A percentile compares a stretch with the other conserved stretches of the same genome.
Conservation (phyloP, 352 stramenopile genomes). For the Globisporangium okanoganense region DNA sequence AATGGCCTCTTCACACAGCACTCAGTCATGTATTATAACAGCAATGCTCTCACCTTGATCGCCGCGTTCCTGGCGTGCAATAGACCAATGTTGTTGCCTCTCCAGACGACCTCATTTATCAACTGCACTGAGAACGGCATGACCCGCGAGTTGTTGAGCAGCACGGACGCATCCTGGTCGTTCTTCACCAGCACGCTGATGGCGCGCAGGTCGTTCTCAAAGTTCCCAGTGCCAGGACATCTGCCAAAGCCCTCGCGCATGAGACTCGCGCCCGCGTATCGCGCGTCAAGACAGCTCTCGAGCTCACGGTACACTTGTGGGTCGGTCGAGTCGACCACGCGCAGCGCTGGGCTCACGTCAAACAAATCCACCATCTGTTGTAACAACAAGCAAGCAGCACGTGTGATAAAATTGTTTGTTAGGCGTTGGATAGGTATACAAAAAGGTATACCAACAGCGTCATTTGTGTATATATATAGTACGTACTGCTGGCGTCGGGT, state of each 20-base stretch:
- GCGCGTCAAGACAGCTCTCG: conserved; percentile 2
- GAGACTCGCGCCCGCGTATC: background rate
- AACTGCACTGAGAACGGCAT: background rate
- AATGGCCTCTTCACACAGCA: background rate
- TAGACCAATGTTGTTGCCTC: background rate
- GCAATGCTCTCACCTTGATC: background rate
- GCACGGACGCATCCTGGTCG: background rate
- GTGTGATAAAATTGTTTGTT: too few relatives aligned
- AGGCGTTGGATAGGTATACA: background rate
- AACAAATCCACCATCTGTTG: background rate
- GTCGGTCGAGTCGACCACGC: background rate
- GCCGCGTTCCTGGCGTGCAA: background rate
- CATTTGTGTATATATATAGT: too few relatives aligned
- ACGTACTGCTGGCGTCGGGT: conserved; percentile 6
- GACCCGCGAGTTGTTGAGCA: conserved; percentile 1
- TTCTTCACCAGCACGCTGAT: background rate
- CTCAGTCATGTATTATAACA: background rate
- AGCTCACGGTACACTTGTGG: background rate
- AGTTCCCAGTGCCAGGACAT: background rate
- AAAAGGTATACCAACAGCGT: background rate
- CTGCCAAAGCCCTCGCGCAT: background rate
- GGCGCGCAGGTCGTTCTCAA: background rate
- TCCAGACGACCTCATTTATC: conserved; percentile 1
- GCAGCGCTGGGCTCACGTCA: background rate
- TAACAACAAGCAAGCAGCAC: background rate